phyloP scores from a whole-genome alignment of 192 early-diverging fungal species.

The Backusella tarrabulga region DNA sequence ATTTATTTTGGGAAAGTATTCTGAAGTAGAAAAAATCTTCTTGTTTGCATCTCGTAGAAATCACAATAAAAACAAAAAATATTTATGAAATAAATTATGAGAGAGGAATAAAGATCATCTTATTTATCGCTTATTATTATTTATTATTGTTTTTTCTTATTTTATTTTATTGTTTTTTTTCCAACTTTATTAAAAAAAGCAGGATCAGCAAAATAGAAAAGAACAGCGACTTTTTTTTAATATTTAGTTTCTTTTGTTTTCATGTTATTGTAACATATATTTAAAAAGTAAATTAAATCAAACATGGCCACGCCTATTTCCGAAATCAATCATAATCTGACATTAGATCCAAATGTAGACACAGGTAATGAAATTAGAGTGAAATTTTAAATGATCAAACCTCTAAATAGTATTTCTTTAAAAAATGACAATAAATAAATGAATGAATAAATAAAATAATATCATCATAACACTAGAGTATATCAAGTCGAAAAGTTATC shows the following conservation, averaged over 20 bases:
- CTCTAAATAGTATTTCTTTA: background rate
- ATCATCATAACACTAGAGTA: background rate
- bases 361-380: background rate
- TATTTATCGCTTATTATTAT: slow-evolving; percentile 1
- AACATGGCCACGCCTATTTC: background rate
- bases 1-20: background rate
- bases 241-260: background rate
- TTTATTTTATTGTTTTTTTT: background rate
- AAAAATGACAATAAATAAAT: background rate
- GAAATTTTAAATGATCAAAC: background rate
- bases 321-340: background rate
- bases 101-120: background rate
- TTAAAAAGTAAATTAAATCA: background rate
- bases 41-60: slow-evolving; percentile 6
- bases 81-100: slow-evolving; percentile 4
- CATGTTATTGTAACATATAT: background rate
- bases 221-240: background rate
- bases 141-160: background rate
- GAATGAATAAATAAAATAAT: background rate
- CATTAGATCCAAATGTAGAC: background rate
- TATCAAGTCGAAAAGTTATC: background rate
- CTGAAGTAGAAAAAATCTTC: background rate
- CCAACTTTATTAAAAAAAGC: background rate
- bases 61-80: slow-evolving; percentile 3
- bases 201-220: background rate